Evolutionary conservation across 306 rosid species (phyloP).

Genomic region (Hippophae gyantsensis): DNA sequence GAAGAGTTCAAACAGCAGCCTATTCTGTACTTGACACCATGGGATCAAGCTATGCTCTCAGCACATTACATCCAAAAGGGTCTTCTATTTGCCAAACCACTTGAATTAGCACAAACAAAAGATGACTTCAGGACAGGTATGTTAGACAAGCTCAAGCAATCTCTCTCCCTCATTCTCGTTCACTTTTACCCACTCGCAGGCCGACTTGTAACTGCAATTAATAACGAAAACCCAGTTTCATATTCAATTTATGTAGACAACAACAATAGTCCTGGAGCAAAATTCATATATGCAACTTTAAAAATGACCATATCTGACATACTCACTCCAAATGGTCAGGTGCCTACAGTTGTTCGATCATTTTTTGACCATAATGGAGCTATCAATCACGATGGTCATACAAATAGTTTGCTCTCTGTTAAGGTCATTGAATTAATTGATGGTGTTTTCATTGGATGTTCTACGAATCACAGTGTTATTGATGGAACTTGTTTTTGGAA

Average conservation of each 20-base stretch:
- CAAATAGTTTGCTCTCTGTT: constrained; percentile 35
- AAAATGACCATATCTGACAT: constrained; percentile 36
- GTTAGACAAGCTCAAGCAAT: constrained; percentile 22
- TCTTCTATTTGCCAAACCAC: constrained; percentile 50
- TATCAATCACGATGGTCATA: constrained; percentile 53
- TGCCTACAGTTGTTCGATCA: constrained; percentile 39
- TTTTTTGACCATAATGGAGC: constrained; percentile 54
- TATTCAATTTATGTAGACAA: constrained; percentile 33
- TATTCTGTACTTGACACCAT: constrained; percentile 27
- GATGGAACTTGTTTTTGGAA: constrained; percentile 60
- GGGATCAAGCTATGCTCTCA: constrained; percentile 44
- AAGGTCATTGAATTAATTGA: constrained; percentile 48
- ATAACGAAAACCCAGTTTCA: constrained; percentile 20
- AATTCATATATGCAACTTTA: constrained; percentile 37
- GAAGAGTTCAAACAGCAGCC: constrained; percentile 20
- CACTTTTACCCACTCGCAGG: constrained; percentile 34
- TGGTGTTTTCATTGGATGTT: constrained; percentile 61
- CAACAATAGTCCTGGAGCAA: constrained; percentile 29
- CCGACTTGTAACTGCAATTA: constrained; percentile 26
- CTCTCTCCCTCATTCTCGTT: no score
- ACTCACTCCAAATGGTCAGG: constrained; percentile 37
- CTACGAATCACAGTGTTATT: constrained; percentile 38
- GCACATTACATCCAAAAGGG: constrained; percentile 54
- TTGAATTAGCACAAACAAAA: neutral
- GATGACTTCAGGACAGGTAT: constrained; percentile 19